Percentiles rank a stretch among this genome's conserved stretches.
Evolutionary conservation across 352 stramenopile species (phyloP).

Genomic region (Plasmopara muralis): DNA sequence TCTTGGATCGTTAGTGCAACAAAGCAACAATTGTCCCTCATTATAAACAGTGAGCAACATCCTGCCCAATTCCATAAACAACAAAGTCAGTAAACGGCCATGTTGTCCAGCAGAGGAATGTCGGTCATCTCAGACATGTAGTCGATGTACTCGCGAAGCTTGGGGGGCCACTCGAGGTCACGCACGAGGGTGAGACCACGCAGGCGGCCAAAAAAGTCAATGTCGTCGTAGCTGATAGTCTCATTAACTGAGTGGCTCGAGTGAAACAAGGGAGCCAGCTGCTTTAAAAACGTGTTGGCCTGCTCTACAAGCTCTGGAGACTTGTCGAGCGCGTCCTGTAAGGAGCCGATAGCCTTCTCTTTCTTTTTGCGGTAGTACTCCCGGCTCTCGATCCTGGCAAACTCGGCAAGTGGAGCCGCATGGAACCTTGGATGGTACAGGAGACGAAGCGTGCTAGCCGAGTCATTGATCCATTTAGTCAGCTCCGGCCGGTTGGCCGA

Average conservation of each 20-base stretch:
- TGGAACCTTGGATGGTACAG: slow-evolving; percentile 44
- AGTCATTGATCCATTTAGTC: slow-evolving; percentile 37
- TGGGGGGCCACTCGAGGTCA: slow-evolving; percentile 41
- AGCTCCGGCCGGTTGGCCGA: slow-evolving; percentile 34
- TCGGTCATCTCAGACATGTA: slow-evolving; percentile 41
- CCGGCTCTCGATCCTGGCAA: slow-evolving; percentile 34
- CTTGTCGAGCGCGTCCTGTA: slow-evolving; percentile 32
- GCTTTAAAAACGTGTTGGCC: slow-evolving; percentile 32
- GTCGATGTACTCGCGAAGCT: slow-evolving; percentile 47
- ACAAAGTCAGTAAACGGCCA: slow-evolving; percentile 37
- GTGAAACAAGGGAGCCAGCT: slow-evolving; percentile 35
- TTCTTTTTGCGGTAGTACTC: slow-evolving; percentile 51
- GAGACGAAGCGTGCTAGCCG: slow-evolving; percentile 23
- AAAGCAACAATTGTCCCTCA: no score
- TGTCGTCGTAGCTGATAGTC: slow-evolving; percentile 55
- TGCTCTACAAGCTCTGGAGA: slow-evolving; percentile 35
- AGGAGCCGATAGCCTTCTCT: slow-evolving; percentile 38
- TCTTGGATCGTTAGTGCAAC: no score
- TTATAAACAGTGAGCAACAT: no score
- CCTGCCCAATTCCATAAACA: neutral
- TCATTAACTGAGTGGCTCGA: slow-evolving; percentile 41
- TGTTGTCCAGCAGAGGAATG: slow-evolving; percentile 41
- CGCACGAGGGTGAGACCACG: slow-evolving; percentile 49
- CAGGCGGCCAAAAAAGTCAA: slow-evolving; percentile 44
- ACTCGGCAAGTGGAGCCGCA: slow-evolving; percentile 42